Base-by-base conservation (phyloP, 441 rosid genomes). In the Raphanus hybrid region DNA sequence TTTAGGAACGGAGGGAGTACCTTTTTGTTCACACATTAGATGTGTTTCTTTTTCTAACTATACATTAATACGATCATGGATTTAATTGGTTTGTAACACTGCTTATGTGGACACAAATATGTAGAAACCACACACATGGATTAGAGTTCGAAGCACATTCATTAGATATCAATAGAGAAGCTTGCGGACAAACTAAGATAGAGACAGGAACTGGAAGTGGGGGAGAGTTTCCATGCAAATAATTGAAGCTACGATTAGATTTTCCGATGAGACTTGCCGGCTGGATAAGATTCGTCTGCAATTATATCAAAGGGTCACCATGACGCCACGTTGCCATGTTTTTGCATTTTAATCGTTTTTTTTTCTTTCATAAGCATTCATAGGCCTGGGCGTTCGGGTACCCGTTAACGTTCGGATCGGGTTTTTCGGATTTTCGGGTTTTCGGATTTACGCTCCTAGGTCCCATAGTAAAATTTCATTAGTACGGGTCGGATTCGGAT, bases 191-290 rank as follows among this genome's bases (percentile, higher is more conserved):
- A 59, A 8, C 67, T 50, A 73, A 70, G 82, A 78, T 27, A 64
- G 58, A 64, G 82, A 74, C 82, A 64, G 67, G 62, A 69, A 78
- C 67, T 68, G 78, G 26, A 64, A 69, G 78, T 69, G 64, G 82
- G 76, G 82, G 69, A 58, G 78, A 64, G 82, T 75, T 79, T 71
- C 82, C 61, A 78, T 74, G 67, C 79, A 79, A 79, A 74, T 79
- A 68, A 74, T 79, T 79, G 82, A 79, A 64, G 75, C 59, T 70
- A 57, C 71, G 73, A 79, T 74, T 75, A 69, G 75, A 74, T 79
- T 79, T 74, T 70, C 75, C 78, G 75, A 79, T 45, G 75, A 35
- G 79, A 70, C 82, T 79, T 79, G 82, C 75, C 82, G 79, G 75
- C 34, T 79, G 69, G 79, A 74, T 79, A 79, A 79, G 82, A 61